A percentile compares a stretch with the other conserved stretches of the same genome.
Conservation (phyloP, 495 filamentous ascomycete genomes). For the Bryoglossum gracile region DNA sequence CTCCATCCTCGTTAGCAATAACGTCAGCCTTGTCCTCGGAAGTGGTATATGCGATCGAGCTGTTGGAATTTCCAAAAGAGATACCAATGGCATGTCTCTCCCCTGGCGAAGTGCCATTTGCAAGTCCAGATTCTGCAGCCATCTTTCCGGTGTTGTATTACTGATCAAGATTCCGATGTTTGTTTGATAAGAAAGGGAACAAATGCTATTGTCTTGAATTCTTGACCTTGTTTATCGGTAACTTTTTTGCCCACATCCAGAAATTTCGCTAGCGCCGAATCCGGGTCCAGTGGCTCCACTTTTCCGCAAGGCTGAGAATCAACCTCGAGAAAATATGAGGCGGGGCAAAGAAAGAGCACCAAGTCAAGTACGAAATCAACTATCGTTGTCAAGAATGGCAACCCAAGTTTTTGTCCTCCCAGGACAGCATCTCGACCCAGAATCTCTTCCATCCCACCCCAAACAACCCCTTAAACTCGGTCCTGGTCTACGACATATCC, state of each 20-base stretch:
- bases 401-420: slow-evolving; percentile 60
- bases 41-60: slow-evolving; percentile 85
- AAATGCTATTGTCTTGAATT: too few relatives aligned
- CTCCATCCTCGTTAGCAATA: slow-evolving; percentile 98
- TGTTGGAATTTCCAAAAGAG: slow-evolving; percentile 96
- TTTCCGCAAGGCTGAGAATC: slow-evolving; percentile 24
- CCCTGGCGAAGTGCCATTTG: slow-evolving; percentile 34
- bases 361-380: too few relatives aligned
- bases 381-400: slow-evolving; percentile 32
- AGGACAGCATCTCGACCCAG: slow-evolving; percentile 63
- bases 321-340: slow-evolving; percentile 5
- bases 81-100: slow-evolving; percentile 84
- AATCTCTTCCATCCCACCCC: slow-evolving; percentile 55
- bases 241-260: slow-evolving; percentile 17
- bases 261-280: slow-evolving; percentile 23
- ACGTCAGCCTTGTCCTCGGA: slow-evolving; percentile 91
- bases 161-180: neutral
- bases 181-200: neutral
- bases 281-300: neutral
- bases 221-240: slow-evolving; percentile 2
- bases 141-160: slow-evolving; percentile 10
- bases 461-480: slow-evolving; percentile 72
- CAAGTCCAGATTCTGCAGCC: slow-evolving; percentile 17
- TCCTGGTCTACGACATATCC: slow-evolving; percentile 71
- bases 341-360: neutral